These are phyloP conservation scores for Boletus subluridellus DNA, from an alignment of 1,284 basidiomycete genomes.

Conservation along the genomic window DNA sequence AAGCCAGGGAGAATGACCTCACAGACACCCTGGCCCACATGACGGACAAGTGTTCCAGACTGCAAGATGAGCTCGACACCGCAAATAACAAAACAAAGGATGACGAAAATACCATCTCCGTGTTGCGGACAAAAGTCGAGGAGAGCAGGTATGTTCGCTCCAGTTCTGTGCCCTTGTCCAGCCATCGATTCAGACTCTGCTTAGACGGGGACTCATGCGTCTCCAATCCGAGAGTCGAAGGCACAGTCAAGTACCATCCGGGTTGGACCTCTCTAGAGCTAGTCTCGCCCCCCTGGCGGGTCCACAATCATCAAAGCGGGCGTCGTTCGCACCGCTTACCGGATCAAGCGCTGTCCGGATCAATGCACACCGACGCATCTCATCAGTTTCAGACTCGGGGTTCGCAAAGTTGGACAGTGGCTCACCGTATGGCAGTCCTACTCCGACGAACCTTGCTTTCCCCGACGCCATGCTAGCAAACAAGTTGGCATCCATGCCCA, in stretches of 20 bases:
- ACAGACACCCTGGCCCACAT: slow-evolving; percentile 59
- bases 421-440: slow-evolving; percentile 33
- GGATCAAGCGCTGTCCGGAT: slow-evolving; percentile 47
- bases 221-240: slow-evolving; percentile 79
- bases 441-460: slow-evolving; percentile 29
- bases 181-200: background rate
- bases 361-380: slow-evolving; percentile 60
- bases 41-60: slow-evolving; percentile 58
- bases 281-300: slow-evolving; percentile 37
- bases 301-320: slow-evolving; percentile 58
- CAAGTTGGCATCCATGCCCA: slow-evolving; percentile 22
- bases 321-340: slow-evolving; percentile 68
- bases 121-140: slow-evolving; percentile 85
- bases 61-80: slow-evolving; percentile 60
- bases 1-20: slow-evolving; percentile 53
- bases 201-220: slow-evolving; percentile 83
- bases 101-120: slow-evolving; percentile 76
- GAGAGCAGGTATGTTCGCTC: slow-evolving; percentile 66
- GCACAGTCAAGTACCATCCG: slow-evolving; percentile 50
- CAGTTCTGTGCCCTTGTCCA: background rate
- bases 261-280: slow-evolving; percentile 56
- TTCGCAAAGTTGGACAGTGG: slow-evolving; percentile 33
- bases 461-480: slow-evolving; percentile 21
- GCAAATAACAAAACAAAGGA: slow-evolving; percentile 62
- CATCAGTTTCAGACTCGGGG: slow-evolving; percentile 59